Evolutionary conservation across 352 stramenopile genomes (phyloP).

Genomic region (Blastocystis sp.): DNA sequence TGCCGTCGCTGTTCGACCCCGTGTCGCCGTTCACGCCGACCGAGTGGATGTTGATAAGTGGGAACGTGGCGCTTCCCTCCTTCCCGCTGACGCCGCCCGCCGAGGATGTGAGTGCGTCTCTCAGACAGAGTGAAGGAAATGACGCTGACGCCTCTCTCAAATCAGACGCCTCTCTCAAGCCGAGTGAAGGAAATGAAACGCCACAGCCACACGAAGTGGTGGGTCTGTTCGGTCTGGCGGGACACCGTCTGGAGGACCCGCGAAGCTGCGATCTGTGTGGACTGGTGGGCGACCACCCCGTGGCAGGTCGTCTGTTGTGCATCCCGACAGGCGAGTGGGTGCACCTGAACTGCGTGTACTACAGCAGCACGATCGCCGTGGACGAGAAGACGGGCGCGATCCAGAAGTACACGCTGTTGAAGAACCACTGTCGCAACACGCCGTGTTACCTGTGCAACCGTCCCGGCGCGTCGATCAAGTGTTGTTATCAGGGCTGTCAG

Average conservation of each 20-base stretch:
- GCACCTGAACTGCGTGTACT: conserved; percentile 56
- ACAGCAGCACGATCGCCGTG: conserved; percentile 12
- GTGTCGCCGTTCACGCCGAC: background rate
- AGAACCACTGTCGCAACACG: conserved; percentile 20
- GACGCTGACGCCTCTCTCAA: background rate
- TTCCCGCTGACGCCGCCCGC: background rate
- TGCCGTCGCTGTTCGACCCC: conserved; percentile 11
- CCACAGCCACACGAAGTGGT: background rate
- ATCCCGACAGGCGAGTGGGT: conserved; percentile 37
- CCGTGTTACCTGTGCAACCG: background rate
- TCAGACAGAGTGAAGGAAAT: too few relatives aligned
- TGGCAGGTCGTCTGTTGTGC: conserved; percentile 22
- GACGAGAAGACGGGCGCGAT: conserved; percentile 13
- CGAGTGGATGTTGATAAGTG: conserved; percentile 23
- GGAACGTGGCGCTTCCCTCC: background rate
- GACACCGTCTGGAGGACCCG: background rate
- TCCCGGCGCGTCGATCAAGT: conserved; percentile 22
- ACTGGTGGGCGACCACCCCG: background rate
- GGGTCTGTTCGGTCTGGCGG: background rate
- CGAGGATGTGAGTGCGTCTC: background rate
- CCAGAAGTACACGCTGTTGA: conserved; percentile 45
- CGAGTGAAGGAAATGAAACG: too few relatives aligned
- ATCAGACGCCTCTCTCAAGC: background rate
- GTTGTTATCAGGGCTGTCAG: background rate
- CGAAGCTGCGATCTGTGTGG: conserved; percentile 16